Evolutionary conservation across 2,329 filamentous ascomycete genomes (phyloP).

Genomic region (Exutisphaerella laricina): DNA sequence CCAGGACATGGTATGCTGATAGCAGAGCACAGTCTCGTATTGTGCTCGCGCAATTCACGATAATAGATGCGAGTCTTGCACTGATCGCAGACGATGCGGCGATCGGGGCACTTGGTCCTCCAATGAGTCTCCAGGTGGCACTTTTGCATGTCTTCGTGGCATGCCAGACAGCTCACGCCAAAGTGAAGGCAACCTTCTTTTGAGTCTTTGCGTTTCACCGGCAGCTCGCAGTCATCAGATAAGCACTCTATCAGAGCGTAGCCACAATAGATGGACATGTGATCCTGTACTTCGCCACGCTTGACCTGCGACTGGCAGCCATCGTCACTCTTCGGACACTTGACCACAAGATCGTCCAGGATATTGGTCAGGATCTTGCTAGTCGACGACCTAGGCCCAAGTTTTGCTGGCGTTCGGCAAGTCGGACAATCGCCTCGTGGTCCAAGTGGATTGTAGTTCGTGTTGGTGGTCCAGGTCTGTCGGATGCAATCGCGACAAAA

Average conservation of each 20-base stretch:
- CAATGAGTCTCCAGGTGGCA: constrained; percentile 46
- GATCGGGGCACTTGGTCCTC: constrained; percentile 45
- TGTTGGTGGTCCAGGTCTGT: constrained; percentile 39
- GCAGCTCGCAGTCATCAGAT: constrained; percentile 44
- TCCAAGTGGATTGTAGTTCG: constrained; percentile 29
- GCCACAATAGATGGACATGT: constrained; percentile 57
- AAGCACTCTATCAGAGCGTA: constrained; percentile 52
- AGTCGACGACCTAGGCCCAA: constrained; percentile 32
- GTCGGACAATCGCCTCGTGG: constrained; percentile 48
- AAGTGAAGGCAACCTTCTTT: constrained; percentile 51
- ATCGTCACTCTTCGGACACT: constrained; percentile 50
- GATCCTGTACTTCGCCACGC: constrained; percentile 53
- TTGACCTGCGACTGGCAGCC: constrained; percentile 52
- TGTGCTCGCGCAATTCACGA: constrained; percentile 39
- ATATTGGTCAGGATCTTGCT: constrained; percentile 56
- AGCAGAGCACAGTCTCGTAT: constrained; percentile 39
- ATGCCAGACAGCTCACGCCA: constrained; percentile 48
- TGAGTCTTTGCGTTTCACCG: constrained; percentile 51
- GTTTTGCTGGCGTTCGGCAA: constrained; percentile 46
- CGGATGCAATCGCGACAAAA: constrained; percentile 57
- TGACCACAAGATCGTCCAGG: constrained; percentile 56
- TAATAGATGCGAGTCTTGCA: constrained; percentile 40
- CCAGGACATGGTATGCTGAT: constrained; percentile 42
- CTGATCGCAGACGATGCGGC: constrained; percentile 40
- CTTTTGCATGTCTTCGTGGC: constrained; percentile 49